Conservation (phyloP, 2,329 filamentous ascomycete species). For the Colletotrichum cordylinicola region DNA sequence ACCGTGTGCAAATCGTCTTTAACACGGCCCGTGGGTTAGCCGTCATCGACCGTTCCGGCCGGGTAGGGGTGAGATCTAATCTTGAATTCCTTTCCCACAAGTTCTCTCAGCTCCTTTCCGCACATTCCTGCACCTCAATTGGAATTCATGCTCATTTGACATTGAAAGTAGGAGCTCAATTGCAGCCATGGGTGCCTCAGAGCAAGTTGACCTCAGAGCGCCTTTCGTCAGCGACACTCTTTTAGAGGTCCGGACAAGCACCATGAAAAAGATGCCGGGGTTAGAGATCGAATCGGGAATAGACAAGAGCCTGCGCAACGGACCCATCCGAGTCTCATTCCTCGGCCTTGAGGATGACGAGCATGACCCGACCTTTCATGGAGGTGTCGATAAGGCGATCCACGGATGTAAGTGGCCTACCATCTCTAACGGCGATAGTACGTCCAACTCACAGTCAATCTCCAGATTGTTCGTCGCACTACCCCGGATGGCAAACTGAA, state of each 20-base stretch:
- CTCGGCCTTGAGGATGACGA: slow-evolving; percentile 64
- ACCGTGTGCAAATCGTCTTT: neutral
- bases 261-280: slow-evolving; percentile 59
- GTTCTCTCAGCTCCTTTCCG: neutral
- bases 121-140: neutral
- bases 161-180: neutral
- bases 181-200: slow-evolving; percentile 10
- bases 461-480: slow-evolving; percentile 65
- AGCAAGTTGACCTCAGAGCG: slow-evolving; percentile 42
- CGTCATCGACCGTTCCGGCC: neutral
- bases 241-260: slow-evolving; percentile 61
- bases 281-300: slow-evolving; percentile 61
- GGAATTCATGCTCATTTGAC: neutral
- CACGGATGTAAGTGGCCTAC: slow-evolving; percentile 53
- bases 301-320: slow-evolving; percentile 52
- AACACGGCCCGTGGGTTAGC: neutral
- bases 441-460: neutral
- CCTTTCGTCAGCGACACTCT: slow-evolving; percentile 55
- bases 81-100: neutral
- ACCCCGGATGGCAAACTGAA: slow-evolving; percentile 57
- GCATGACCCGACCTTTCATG: slow-evolving; percentile 67
- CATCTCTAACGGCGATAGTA: neutral
- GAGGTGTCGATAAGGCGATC: slow-evolving; percentile 68
- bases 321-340: slow-evolving; percentile 49
- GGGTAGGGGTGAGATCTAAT: neutral